Evolutionary conservation across 495 filamentous ascomycete genomes (phyloP), one percentile per base, ranked within the genome.

Genomic region (Penicillium salamii): DNA sequence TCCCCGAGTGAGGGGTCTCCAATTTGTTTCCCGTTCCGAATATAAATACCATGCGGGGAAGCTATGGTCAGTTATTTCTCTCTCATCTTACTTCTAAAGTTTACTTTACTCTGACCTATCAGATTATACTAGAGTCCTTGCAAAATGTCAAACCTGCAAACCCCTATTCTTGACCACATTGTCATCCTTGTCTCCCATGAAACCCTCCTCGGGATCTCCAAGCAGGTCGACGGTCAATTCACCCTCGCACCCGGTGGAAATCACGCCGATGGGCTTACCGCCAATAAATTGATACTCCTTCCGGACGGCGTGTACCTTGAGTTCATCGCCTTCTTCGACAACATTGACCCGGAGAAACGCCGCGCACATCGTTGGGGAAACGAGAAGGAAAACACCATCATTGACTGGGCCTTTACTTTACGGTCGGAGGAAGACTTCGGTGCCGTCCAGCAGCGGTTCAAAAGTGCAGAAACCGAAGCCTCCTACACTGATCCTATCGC

Each of bases 391-490:
- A 41, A 42, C 26, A 61, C 44, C 1, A 50, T 61, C 23, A 55
- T 61, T 23, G 58, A 61, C 45, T 61, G 58, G 58, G 58, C 58
- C n/a, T 54, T 61, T 39, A 61, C 58, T 8, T 46, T 54, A 20
- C 54, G 48, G 2, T 29, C 51, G 7, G 52, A 54, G 12, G 39
- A 29, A 8, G 58, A 57, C 15, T 61, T 61, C 21, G 13, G 1
- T 2, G 11, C 36, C 11, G 19, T 58, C 15, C 35, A 50, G 32
- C 20, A 53, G 17, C 42, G 46, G 18, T 28, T 58, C 6, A 34
- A 29, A 9, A 29, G 37, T 9, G 23, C 55, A 12, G 18, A 42
- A 2, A 38, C 36, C 3, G 34, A 39, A 12, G 17, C 46, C 11
- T 53, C 24, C 23, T 54, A 54, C 37, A 44, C 39, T 13, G 35